Conservation (phyloP, 2,329 filamentous ascomycete genomes). For the Cladosporium oxysporum region DNA sequence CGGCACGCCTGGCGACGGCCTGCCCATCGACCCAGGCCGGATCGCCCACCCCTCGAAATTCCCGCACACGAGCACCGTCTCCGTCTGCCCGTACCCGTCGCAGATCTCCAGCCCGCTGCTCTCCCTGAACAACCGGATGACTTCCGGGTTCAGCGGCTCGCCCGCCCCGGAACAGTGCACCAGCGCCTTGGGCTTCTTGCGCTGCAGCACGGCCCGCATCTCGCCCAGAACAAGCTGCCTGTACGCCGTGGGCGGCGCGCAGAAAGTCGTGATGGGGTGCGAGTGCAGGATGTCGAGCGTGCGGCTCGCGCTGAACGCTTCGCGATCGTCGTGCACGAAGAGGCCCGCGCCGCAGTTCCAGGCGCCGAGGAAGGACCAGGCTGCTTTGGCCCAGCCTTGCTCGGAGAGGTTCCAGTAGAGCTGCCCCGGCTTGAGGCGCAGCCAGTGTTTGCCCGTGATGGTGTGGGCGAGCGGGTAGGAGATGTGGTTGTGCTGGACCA, state of each 20-base stretch:
- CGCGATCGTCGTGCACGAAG: slow-evolving; percentile 44
- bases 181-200: slow-evolving; percentile 34
- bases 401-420: slow-evolving; percentile 45
- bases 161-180: slow-evolving; percentile 43
- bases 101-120: slow-evolving; percentile 41
- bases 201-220: slow-evolving; percentile 32
- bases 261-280: slow-evolving; percentile 46
- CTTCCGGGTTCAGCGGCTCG: slow-evolving; percentile 44
- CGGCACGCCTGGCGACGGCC: slow-evolving; percentile 42
- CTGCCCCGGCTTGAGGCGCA: slow-evolving; percentile 39
- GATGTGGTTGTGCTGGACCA: slow-evolving; percentile 45
- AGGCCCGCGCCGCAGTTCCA: slow-evolving; percentile 46
- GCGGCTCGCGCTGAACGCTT: slow-evolving; percentile 36
- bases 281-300: slow-evolving; percentile 39
- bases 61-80: slow-evolving; percentile 44
- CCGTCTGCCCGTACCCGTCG: slow-evolving; percentile 46
- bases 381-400: slow-evolving; percentile 48
- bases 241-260: slow-evolving; percentile 45
- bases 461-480: slow-evolving; percentile 44
- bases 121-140: slow-evolving; percentile 41
- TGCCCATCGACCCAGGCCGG: slow-evolving; percentile 44
- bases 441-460: slow-evolving; percentile 44
- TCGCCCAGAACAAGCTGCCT: slow-evolving; percentile 43
- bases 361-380: slow-evolving; percentile 43
- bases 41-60: slow-evolving; percentile 41